phyloP scores from a whole-genome alignment of 192 early-diverging fungal species.

The Irineochytrium annulatum region DNA sequence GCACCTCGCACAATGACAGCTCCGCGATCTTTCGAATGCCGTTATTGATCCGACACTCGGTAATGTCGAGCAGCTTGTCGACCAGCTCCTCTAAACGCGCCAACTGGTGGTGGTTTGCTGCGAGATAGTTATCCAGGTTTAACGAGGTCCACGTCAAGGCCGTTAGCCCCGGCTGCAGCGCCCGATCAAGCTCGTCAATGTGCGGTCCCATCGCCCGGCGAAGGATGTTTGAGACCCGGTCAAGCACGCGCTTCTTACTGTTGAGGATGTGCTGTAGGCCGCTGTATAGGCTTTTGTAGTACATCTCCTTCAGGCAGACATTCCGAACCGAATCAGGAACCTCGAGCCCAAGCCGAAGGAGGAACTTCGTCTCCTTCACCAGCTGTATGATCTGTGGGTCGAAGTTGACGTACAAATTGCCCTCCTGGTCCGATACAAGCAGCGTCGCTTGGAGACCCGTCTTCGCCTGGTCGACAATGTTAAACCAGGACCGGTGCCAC shows the following conservation, averaged over 20 bases:
- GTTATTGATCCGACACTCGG: constrained; percentile 51
- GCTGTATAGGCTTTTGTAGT: constrained; percentile 51
- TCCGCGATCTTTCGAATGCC: constrained; percentile 54
- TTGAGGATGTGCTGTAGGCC: constrained; percentile 44
- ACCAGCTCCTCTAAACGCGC: constrained; percentile 53
- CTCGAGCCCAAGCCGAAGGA: constrained; percentile 49
- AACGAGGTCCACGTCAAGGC: constrained; percentile 61
- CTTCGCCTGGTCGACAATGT: constrained; percentile 57
- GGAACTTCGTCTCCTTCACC: constrained; percentile 57
- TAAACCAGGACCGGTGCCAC: constrained; percentile 57
- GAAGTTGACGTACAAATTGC: constrained; percentile 56
- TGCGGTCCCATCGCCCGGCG: constrained; percentile 52
- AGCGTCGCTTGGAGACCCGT: constrained; percentile 61
- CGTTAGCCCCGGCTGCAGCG: constrained; percentile 57
- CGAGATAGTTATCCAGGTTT: constrained; percentile 53
- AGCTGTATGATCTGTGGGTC: constrained; percentile 58
- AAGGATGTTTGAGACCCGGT: constrained; percentile 46
- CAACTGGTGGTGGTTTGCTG: constrained; percentile 47
- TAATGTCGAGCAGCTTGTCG: constrained; percentile 57
- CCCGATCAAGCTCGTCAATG: constrained; percentile 55
- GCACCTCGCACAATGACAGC: constrained; percentile 51
- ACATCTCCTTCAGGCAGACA: constrained; percentile 56
- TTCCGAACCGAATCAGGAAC: constrained; percentile 54
- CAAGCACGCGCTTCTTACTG: constrained; percentile 45
- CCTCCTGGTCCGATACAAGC: constrained; percentile 51